These are phyloP conservation scores for Debaryomyces psychrophilus DNA, from an alignment of 1,139 yeast species.

Conservation along the genomic window DNA sequence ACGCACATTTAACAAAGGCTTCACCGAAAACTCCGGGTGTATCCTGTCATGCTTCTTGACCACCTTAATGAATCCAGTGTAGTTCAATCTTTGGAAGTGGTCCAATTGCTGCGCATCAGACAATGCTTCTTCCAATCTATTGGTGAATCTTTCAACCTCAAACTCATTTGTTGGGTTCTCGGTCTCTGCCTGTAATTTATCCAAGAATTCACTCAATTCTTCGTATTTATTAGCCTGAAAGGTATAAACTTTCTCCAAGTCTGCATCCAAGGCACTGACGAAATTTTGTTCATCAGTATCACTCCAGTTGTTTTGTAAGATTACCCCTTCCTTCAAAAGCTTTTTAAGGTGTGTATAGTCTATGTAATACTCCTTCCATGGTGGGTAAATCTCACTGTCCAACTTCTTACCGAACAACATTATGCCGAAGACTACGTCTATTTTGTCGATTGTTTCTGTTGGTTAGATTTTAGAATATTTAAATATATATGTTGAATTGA, in stretches of 20 bases:
- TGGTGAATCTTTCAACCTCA: constrained; percentile 60
- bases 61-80: constrained; percentile 91
- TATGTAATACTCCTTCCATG: constrained; percentile 87
- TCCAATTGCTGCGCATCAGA: constrained; percentile 83
- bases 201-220: constrained; percentile 65
- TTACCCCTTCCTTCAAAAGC: constrained; percentile 76
- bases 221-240: constrained; percentile 78
- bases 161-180: constrained; percentile 40
- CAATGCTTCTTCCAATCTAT: constrained; percentile 70
- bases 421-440: constrained; percentile 12
- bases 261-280: constrained; percentile 79
- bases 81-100: constrained; percentile 85
- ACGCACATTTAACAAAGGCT: constrained; percentile 85
- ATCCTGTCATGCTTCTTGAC: constrained; percentile 95
- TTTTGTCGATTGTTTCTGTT: not conserved
- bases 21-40: constrained; percentile 83
- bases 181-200: constrained; percentile 57
- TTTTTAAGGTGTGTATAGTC: constrained; percentile 79
- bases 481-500: not conserved
- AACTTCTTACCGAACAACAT: constrained; percentile 90
- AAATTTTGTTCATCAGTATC: constrained; percentile 83
- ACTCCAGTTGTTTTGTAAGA: constrained; percentile 61
- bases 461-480: not conserved
- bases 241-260: constrained; percentile 89
- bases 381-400: constrained; percentile 77